Evolutionary conservation across 2,329 filamentous ascomycete species (phyloP).

Genomic region (Fusarium guadeloupense): DNA sequence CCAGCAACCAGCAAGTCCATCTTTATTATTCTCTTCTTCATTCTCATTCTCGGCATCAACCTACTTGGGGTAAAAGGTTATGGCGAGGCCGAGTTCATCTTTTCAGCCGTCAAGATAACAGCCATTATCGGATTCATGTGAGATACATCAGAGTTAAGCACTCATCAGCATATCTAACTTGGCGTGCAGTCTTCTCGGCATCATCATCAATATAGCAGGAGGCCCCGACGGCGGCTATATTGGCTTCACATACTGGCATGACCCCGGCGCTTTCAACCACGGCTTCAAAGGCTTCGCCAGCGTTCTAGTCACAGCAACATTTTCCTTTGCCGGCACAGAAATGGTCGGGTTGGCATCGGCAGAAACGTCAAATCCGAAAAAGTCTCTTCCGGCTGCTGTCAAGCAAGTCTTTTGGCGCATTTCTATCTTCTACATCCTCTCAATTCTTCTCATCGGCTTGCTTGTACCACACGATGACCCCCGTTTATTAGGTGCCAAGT

Average conservation of each 20-base stretch:
- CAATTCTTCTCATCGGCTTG: conserved; percentile 80
- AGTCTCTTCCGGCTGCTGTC: conserved; percentile 83
- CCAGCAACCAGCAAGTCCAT: conserved; percentile 69
- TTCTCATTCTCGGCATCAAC: conserved; percentile 81
- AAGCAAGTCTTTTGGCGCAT: conserved; percentile 97
- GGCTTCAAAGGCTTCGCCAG: conserved; percentile 84
- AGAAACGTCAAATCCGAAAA: conserved; percentile 78
- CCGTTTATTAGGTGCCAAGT: conserved; percentile 66
- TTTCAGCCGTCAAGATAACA: conserved; percentile 84
- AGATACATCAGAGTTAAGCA: conserved; percentile 43
- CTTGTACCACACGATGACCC: conserved; percentile 77
- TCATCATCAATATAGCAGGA: conserved; percentile 85
- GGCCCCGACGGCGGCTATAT: conserved; percentile 78
- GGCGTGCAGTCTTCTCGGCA: conserved; percentile 74
- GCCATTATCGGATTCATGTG: conserved; percentile 90
- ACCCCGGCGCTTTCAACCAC: conserved; percentile 82
- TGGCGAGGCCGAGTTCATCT: conserved; percentile 88
- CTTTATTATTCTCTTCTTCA: conserved; percentile 84
- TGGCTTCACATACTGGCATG: conserved; percentile 77
- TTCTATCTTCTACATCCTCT: conserved; percentile 86
- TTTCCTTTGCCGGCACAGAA: conserved; percentile 79
- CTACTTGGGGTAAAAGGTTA: conserved; percentile 88
- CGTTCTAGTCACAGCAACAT: conserved; percentile 79
- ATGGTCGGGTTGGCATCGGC: conserved; percentile 79
- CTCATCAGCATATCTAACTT: conserved; percentile 2